These are phyloP conservation scores for Saccharomyces pastorianus DNA, from an alignment of 1,139 yeast species.

Conservation along the genomic window DNA sequence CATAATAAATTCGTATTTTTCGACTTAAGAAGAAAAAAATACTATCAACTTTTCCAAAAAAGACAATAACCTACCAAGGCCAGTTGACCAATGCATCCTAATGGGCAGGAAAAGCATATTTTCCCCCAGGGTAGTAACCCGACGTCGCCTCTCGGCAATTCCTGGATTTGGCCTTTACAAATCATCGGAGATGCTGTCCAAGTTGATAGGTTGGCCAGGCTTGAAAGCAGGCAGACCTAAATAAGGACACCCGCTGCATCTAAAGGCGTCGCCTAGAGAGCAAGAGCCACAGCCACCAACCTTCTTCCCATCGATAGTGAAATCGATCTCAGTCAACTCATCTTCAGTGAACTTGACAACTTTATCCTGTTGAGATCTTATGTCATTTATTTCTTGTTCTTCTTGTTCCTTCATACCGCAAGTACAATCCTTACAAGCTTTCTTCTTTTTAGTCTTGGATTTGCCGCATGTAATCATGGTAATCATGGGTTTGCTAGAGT, in stretches of 20 bases:
- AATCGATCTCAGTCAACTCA: conserved; percentile 66
- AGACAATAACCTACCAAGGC: not conserved
- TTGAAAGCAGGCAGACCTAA: conserved; percentile 95
- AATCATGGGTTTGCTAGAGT: conserved; percentile 20
- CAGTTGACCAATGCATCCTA: not conserved
- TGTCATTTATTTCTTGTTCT: conserved; percentile 48
- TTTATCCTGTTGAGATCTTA: conserved; percentile 40
- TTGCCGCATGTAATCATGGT: conserved; percentile 36
- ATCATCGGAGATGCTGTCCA: conserved; percentile 37
- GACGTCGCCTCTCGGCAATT: not conserved
- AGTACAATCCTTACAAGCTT: conserved; percentile 94
- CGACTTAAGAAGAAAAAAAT: not conserved
- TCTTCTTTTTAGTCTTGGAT: conserved; percentile 50
- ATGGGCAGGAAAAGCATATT: not conserved
- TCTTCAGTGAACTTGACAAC: conserved; percentile 19
- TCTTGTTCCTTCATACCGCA: conserved; percentile 88
- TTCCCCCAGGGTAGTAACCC: not conserved
- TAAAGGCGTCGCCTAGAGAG: conserved; percentile 92
- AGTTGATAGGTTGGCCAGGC: conserved; percentile 69
- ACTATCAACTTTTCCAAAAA: not conserved
- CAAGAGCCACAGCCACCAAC: conserved; percentile 96
- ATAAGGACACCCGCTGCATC: conserved; percentile 97
- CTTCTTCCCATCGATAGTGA: conserved; percentile 86
- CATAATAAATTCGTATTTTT: not conserved
- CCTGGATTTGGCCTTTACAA: conserved; percentile 17